phyloP scores from a whole-genome alignment of 345 rosid species.

The Rhodamnia argentea region DNA sequence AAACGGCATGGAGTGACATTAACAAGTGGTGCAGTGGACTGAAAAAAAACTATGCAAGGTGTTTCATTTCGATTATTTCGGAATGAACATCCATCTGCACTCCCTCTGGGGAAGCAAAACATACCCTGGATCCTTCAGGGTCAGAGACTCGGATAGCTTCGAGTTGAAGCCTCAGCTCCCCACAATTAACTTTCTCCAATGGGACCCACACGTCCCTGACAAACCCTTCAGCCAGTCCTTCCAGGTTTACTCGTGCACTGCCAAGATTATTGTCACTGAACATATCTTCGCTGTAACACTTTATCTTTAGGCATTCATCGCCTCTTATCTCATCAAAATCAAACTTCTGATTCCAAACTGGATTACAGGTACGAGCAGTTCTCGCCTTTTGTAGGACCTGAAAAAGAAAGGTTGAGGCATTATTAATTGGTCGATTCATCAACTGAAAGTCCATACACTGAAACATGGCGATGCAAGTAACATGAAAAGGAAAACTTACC shows the following conservation, averaged over 20 bases:
- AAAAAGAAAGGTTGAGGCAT: slow-evolving; percentile 1
- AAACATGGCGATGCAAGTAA: background rate
- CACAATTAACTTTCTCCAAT: slow-evolving; percentile 81
- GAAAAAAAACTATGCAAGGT: background rate
- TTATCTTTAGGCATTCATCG: slow-evolving; percentile 70
- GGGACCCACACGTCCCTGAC: slow-evolving; percentile 78
- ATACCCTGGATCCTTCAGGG: slow-evolving; percentile 53
- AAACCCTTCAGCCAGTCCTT: slow-evolving; percentile 68
- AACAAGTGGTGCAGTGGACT: background rate
- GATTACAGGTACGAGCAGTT: slow-evolving; percentile 35
- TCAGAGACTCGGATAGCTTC: slow-evolving; percentile 54
- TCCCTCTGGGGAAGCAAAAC: background rate
- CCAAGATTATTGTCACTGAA: slow-evolving; percentile 84
- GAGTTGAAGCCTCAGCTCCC: slow-evolving; percentile 79
- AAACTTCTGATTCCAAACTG: slow-evolving; percentile 65
- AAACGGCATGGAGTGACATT: background rate
- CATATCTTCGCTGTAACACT: slow-evolving; percentile 60
- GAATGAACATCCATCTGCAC: background rate
- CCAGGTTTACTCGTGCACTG: slow-evolving; percentile 74
- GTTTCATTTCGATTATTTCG: background rate
- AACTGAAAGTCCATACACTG: background rate
- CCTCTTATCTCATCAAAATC: slow-evolving; percentile 84
- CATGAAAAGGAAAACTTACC: slow-evolving; percentile 16
- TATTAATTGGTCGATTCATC: background rate
- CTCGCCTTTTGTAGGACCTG: slow-evolving; percentile 65